Conservation (phyloP, 192 early-diverging fungal species). For the Backusella macrospora region DNA sequence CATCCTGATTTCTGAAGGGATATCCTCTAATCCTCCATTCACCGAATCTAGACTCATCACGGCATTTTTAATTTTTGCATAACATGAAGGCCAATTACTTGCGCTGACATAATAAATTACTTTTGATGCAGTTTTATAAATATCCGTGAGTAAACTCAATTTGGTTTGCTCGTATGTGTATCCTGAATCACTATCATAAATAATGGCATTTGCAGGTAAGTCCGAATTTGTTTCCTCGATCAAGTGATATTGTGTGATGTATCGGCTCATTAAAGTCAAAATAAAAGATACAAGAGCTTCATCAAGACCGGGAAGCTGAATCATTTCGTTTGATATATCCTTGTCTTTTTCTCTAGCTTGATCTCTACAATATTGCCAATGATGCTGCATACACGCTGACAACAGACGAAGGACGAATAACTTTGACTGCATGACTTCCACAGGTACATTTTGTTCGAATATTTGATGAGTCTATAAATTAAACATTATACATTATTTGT, state of each 20-base stretch:
- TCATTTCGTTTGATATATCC: not conserved
- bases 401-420: slow-evolving; percentile 81
- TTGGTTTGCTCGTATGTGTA: slow-evolving; percentile 31
- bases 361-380: slow-evolving; percentile 73
- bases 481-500: not conserved
- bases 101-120: slow-evolving; percentile 87
- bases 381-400: slow-evolving; percentile 80
- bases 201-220: not conserved
- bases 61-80: slow-evolving; percentile 58
- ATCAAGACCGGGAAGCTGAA: slow-evolving; percentile 75
- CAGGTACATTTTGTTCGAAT: slow-evolving; percentile 53
- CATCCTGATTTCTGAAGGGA: slow-evolving; percentile 31
- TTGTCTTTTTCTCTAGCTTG: not conserved
- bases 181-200: not conserved
- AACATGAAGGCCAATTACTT: slow-evolving; percentile 84
- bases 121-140: slow-evolving; percentile 77
- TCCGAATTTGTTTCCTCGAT: slow-evolving; percentile 28
- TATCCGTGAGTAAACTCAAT: slow-evolving; percentile 55
- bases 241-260: slow-evolving; percentile 23
- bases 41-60: slow-evolving; percentile 15
- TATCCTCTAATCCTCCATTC: not conserved
- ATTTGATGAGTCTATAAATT: slow-evolving; percentile 23
- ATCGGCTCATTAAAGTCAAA: slow-evolving; percentile 25
- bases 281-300: slow-evolving; percentile 50
- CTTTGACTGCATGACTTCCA: slow-evolving; percentile 77